These are phyloP conservation scores for Vicia villosa DNA, from an alignment of 306 rosid species.

Conservation along the genomic window DNA sequence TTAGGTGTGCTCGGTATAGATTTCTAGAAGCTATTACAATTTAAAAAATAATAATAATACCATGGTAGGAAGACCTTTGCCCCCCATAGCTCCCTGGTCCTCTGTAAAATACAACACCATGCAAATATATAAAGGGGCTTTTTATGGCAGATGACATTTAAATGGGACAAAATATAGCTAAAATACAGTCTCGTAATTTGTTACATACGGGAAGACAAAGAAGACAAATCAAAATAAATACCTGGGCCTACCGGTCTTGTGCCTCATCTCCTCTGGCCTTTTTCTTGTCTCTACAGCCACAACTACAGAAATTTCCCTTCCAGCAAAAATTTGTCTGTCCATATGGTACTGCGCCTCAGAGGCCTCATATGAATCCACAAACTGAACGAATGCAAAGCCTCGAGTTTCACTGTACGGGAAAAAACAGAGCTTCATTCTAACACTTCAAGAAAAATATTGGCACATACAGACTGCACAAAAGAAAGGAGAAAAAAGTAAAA, in stretches of 20 bases:
- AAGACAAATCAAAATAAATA: conserved; percentile 35
- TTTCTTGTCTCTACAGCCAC: conserved; percentile 94
- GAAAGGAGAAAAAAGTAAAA: too few species aligned
- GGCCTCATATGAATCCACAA: conserved; percentile 91
- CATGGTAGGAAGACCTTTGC: conserved; percentile 72
- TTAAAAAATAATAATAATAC: too few species aligned
- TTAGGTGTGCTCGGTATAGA: too few species aligned
- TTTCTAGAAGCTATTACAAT: too few species aligned
- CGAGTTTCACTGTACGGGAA: conserved; percentile 80
- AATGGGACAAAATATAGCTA: background rate
- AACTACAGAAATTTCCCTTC: conserved; percentile 95
- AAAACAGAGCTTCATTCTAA: conserved; percentile 45
- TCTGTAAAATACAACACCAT: conserved; percentile 45
- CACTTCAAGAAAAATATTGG: conserved; percentile 36
- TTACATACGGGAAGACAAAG: background rate
- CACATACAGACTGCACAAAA: conserved; percentile 38
- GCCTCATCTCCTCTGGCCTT: conserved; percentile 98
- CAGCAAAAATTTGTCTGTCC: conserved; percentile 93
- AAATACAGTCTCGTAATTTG: background rate
- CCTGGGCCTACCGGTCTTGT: conserved; percentile 65
- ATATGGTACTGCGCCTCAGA: conserved; percentile 98
- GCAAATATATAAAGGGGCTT: conserved; percentile 23
- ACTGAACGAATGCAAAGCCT: conserved; percentile 97
- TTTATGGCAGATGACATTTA: background rate
- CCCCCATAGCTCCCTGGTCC: conserved; percentile 72